These are phyloP conservation scores for Chaetomium olivaceum DNA, from an alignment of 2,329 filamentous ascomycete genomes.

Conservation along the genomic window DNA sequence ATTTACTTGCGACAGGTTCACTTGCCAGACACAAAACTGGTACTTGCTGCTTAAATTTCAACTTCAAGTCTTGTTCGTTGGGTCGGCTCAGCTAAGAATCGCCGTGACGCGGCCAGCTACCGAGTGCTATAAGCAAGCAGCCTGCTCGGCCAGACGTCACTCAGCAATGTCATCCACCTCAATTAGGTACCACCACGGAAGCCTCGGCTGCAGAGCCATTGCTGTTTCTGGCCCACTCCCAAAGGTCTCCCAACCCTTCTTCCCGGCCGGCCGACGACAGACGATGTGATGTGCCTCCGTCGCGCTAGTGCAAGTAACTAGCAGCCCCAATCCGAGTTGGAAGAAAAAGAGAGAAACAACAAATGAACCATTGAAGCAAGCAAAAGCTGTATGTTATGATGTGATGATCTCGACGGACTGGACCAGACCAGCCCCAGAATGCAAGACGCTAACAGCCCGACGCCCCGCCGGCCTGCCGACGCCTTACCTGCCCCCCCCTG, in stretches of 20 bases:
- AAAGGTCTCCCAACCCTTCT: not conserved
- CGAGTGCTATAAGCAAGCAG: not conserved
- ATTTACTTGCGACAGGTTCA: not conserved
- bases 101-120: not conserved
- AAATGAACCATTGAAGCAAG: not conserved
- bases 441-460: constrained; percentile 10
- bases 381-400: not conserved
- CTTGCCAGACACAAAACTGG: not conserved
- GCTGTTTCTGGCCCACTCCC: not conserved
- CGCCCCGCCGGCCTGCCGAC: constrained; percentile 10
- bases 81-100: not conserved
- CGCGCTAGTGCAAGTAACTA: not conserved
- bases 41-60: not conserved
- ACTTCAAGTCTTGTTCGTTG: not conserved
- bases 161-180: not conserved
- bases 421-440: not conserved
- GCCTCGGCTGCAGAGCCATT: not conserved
- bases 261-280: not conserved
- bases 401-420: not conserved
- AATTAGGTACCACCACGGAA: not conserved
- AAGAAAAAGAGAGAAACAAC: not conserved
- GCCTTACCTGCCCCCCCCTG: constrained; percentile 1
- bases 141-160: not conserved
- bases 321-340: not conserved
- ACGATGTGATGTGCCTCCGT: not conserved